Evolutionary conservation across 2,329 filamentous ascomycete species (phyloP).

Genomic region (Aureobasidium sp.): DNA sequence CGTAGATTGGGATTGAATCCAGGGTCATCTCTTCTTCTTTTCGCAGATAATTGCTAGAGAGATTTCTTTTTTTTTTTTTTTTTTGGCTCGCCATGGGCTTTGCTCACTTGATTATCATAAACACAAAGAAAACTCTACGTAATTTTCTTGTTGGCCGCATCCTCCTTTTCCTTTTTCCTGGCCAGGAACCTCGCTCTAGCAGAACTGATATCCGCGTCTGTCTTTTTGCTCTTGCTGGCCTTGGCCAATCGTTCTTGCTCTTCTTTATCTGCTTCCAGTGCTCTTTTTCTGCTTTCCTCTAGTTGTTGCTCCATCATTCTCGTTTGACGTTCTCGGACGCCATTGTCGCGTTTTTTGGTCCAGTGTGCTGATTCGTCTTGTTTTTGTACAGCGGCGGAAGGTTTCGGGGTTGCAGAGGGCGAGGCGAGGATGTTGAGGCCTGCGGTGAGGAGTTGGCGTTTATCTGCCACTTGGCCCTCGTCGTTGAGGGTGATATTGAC

Average conservation of each 20-base stretch:
- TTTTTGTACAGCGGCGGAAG: constrained; percentile 1
- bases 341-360: constrained; percentile 30
- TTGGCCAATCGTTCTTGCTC: constrained; percentile 58
- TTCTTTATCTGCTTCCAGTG: constrained; percentile 61
- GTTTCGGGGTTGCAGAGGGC: not conserved
- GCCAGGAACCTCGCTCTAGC: constrained; percentile 75
- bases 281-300: constrained; percentile 64
- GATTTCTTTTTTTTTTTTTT: too few species aligned
- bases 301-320: constrained; percentile 74
- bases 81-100: too few species aligned
- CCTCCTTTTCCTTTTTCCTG: constrained; percentile 23
- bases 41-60: too few species aligned
- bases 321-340: constrained; percentile 67
- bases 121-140: too few species aligned
- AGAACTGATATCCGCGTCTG: constrained; percentile 65
- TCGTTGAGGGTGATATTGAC: constrained; percentile 67
- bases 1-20: too few species aligned
- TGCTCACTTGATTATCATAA: too few species aligned
- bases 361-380: constrained; percentile 17
- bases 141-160: not conserved
- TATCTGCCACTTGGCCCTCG: constrained; percentile 76
- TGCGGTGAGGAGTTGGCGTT: constrained; percentile 68
- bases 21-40: too few species aligned
- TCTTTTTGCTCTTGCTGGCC: constrained; percentile 70
- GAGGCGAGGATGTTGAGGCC: constrained; percentile 62